Evolutionary conservation across 2,329 filamentous ascomycete species (phyloP), one percentile per base, ranked within the genome.

Genomic region (Talaromyces sp.): DNA sequence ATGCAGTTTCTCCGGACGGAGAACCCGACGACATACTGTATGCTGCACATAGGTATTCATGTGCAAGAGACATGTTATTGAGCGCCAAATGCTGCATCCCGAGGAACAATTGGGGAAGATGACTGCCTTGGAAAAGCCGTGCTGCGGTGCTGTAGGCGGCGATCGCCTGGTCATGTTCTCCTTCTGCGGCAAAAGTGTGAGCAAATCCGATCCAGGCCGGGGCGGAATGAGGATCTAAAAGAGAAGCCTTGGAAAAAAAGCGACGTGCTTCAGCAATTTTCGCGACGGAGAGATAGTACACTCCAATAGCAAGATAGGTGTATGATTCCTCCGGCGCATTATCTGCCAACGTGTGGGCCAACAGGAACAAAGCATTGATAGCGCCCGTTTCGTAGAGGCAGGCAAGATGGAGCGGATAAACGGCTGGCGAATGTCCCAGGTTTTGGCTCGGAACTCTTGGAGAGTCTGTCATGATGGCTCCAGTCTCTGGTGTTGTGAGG

Each of bases 181-280:
- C 95, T 74, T 99, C 95, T 11, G 92, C 93, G 1, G 95, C 95
- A 73, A 99, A 99, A 0, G 95, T 99, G 74, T 99, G 96, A 1
- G 95, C 95, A 72, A 99, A 99, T 1, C 96, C 95, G 66, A 99
- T 98, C 95, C 95, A 99, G 3, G 95, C 95, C 1, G 95, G 91
- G 0, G 93, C 93, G 69, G 96, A 99, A 77, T 98, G 93, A 7
- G 93, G 91, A 71, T 99, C 93, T 88, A 99, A 93, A 81, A 98
- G 90, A 66, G 91, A 96, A 4, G 96, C 91, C 77, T 99, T 99
- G 70, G 91, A 96, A 75, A 99, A 99, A 80, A 95, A 99, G 44
- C 93, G 87, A 11, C 95, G 87, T 10, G 96, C 93, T 77, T 99
- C 95, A 3, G 95, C 90, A 62, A 99, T 92, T 70, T 92, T 93